These are phyloP conservation scores for Penicillium paxilli DNA, from an alignment of 495 filamentous ascomycete species.

Conservation along the genomic window DNA sequence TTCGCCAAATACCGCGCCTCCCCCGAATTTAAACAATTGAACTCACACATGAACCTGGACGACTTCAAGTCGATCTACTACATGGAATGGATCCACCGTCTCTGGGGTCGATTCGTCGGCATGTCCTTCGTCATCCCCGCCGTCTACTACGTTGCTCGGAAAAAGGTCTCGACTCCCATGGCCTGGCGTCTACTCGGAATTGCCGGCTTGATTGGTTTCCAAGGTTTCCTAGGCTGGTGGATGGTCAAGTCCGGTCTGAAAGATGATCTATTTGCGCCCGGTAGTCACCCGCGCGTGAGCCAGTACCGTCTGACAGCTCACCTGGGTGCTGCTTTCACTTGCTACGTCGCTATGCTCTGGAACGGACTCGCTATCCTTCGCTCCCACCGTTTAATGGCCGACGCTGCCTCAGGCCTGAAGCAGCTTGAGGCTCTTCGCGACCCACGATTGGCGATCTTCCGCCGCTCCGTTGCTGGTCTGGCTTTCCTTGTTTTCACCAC, in stretches of 20 bases:
- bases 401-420: slow-evolving; percentile 56
- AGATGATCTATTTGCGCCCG: slow-evolving; percentile 90
- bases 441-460: slow-evolving; percentile 69
- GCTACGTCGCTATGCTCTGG: slow-evolving; percentile 92
- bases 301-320: slow-evolving; percentile 93
- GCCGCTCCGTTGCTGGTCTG: slow-evolving; percentile 69
- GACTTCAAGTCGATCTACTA: slow-evolving; percentile 99
- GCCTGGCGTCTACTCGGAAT: slow-evolving; percentile 78
- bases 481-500: slow-evolving; percentile 80
- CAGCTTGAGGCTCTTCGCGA: slow-evolving; percentile 58
- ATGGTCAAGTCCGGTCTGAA: slow-evolving; percentile 97
- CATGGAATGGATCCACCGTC: slow-evolving; percentile 97
- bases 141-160: slow-evolving; percentile 80
- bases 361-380: slow-evolving; percentile 85
- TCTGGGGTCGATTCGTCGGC: slow-evolving; percentile 94
- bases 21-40: slow-evolving; percentile 87
- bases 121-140: slow-evolving; percentile 86
- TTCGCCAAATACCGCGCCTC: slow-evolving; percentile 89
- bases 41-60: slow-evolving; percentile 83
- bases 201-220: slow-evolving; percentile 85
- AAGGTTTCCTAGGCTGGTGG: slow-evolving; percentile 97
- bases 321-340: slow-evolving; percentile 83
- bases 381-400: slow-evolving; percentile 63
- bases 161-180: slow-evolving; percentile 77
- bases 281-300: slow-evolving; percentile 84